These are phyloP conservation scores for Davidsoniella virescens DNA, from an alignment of 2,329 filamentous ascomycete species.

Conservation along the genomic window DNA sequence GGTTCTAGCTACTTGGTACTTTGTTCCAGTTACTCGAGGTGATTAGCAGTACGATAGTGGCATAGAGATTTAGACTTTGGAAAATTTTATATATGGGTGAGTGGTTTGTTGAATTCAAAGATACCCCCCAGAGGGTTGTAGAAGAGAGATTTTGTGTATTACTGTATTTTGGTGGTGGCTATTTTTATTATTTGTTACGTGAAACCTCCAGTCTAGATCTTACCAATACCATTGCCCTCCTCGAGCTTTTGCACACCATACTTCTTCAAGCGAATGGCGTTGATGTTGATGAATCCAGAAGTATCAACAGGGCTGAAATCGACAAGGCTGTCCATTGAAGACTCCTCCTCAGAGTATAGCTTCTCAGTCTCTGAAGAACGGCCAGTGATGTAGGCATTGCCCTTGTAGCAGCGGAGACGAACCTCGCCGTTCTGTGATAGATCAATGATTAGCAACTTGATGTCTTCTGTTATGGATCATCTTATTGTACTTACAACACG, in stretches of 20 bases:
- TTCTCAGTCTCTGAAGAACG: conserved; percentile 30
- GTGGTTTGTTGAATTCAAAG: too few relatives aligned
- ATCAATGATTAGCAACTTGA: not conserved
- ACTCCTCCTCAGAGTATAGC: conserved; percentile 33
- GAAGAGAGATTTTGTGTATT: too few relatives aligned
- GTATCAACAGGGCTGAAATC: conserved; percentile 27
- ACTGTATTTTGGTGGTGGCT: too few relatives aligned
- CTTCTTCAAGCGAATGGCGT: conserved; percentile 48
- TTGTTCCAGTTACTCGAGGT: too few relatives aligned
- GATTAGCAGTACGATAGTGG: too few relatives aligned
- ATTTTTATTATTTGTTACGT: too few relatives aligned
- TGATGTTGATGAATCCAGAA: conserved; percentile 46
- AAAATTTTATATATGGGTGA: too few relatives aligned
- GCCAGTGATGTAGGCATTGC: conserved; percentile 29
- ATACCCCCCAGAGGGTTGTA: too few relatives aligned
- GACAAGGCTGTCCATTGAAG: conserved; percentile 33
- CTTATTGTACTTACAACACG: conserved; percentile 21
- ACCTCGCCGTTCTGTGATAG: conserved; percentile 20
- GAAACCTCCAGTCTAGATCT: not conserved
- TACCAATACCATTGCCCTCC: conserved; percentile 18
- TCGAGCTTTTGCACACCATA: conserved; percentile 20
- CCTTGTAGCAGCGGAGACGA: conserved; percentile 29
- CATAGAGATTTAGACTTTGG: too few relatives aligned
- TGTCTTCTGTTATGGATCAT: not conserved
- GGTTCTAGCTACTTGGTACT: too few relatives aligned